Percentiles rank a stretch among this genome's conserved stretches.
These are phyloP conservation scores for Sclerospora graminicola DNA, from an alignment of 352 stramenopile genomes.

Conservation along the genomic window DNA sequence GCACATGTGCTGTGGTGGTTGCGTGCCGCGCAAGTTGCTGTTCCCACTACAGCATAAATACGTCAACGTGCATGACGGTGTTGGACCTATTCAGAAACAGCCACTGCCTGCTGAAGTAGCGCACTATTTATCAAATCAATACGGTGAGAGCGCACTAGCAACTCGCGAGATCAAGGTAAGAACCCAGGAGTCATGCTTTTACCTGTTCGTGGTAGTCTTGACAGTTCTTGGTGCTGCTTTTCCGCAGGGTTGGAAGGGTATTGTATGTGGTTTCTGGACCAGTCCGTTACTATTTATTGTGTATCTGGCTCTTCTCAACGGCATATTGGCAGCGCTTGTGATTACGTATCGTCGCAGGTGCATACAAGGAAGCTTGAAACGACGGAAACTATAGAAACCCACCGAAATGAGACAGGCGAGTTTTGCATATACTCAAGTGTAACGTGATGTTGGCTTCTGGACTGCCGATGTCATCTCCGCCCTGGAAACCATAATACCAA, in stretches of 20 bases:
- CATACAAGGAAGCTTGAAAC: slow-evolving; percentile 21
- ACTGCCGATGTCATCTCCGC: no score
- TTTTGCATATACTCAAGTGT: no score
- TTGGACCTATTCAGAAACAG: slow-evolving; percentile 35
- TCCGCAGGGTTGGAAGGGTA: slow-evolving; percentile 59
- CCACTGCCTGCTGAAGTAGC: slow-evolving; percentile 41
- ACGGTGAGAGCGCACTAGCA: slow-evolving; percentile 38
- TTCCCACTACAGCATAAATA: slow-evolving; percentile 45
- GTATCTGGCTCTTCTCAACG: slow-evolving; percentile 35
- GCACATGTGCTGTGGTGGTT: slow-evolving; percentile 70
- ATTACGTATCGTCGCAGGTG: slow-evolving; percentile 32
- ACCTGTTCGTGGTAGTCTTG: background rate
- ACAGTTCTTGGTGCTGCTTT: background rate
- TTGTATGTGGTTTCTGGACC: slow-evolving; percentile 71
- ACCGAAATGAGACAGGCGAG: background rate
- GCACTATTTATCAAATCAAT: slow-evolving; percentile 63
- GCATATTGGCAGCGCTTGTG: slow-evolving; percentile 22
- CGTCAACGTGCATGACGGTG: slow-evolving; percentile 39
- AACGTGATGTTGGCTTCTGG: no score
- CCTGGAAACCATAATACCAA: no score
- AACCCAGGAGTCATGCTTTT: background rate
- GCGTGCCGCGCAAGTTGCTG: slow-evolving; percentile 42
- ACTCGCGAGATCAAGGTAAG: slow-evolving; percentile 69
- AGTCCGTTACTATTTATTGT: slow-evolving; percentile 50
- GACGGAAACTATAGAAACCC: slow-evolving; percentile 29